Evolutionary conservation across 495 filamentous ascomycete genomes (phyloP).

Genomic region (Rhypophila decipiens): DNA sequence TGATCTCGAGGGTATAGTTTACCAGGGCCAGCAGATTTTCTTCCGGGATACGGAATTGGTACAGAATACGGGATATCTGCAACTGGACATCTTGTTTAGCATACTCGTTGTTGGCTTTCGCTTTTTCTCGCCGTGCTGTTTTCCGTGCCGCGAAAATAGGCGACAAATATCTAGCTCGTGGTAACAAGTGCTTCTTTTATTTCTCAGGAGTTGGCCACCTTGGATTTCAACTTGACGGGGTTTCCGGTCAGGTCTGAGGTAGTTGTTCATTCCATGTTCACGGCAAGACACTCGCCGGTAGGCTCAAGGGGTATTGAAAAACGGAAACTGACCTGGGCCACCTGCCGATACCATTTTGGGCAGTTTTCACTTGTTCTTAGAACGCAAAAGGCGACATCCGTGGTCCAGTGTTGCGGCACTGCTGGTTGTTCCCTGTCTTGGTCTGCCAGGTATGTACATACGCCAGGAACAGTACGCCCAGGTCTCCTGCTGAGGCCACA

Average conservation of each 20-base stretch:
- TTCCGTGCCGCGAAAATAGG: conserved; percentile 6
- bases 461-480: neutral
- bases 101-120: neutral
- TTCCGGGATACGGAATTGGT: neutral
- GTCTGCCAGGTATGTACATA: neutral
- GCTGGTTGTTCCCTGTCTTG: conserved; percentile 6
- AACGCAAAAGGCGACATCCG: conserved; percentile 9
- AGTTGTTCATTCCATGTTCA: neutral
- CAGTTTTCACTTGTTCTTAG: conserved; percentile 1
- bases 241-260: neutral
- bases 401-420: conserved; percentile 9
- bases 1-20: conserved; percentile 8
- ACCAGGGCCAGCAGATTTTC: neutral
- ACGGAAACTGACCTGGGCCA: too few species aligned
- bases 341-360: neutral
- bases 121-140: neutral
- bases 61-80: too few species aligned
- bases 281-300: neutral
- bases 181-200: too few species aligned
- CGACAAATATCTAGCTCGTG: conserved; percentile 6
- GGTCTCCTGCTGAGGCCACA: neutral
- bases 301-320: too few species aligned
- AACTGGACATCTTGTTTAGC: too few species aligned
- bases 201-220: too few species aligned
- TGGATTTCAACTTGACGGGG: neutral